These are phyloP conservation scores for Prunus padus DNA, from an alignment of 306 rosid species.

Conservation along the genomic window DNA sequence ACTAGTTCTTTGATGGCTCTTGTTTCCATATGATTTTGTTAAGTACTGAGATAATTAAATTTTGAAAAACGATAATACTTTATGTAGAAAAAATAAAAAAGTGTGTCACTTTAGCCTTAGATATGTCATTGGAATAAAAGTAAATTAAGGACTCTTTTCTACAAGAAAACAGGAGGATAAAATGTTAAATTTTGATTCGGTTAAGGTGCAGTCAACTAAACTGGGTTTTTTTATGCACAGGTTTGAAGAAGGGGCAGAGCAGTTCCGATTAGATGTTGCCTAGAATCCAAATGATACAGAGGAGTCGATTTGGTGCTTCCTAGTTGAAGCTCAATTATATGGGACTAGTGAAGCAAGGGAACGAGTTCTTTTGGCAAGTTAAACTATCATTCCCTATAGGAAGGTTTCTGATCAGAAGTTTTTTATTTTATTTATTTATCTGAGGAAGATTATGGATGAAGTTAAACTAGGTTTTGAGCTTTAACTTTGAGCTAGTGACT, in stretches of 20 bases:
- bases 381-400: background rate
- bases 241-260: slow-evolving; percentile 87
- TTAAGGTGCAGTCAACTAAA: slow-evolving; percentile 1
- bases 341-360: slow-evolving; percentile 75
- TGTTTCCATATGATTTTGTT: slow-evolving; percentile 1
- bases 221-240: slow-evolving; percentile 32
- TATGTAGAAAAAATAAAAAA: background rate
- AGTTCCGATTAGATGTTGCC: slow-evolving; percentile 88
- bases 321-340: slow-evolving; percentile 82
- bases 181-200: background rate
- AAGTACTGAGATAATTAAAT: no score
- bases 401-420: no score
- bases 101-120: background rate
- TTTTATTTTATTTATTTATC: no score
- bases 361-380: slow-evolving; percentile 69
- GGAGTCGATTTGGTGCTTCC: slow-evolving; percentile 92
- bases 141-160: no score
- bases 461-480: background rate
- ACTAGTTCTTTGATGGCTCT: background rate
- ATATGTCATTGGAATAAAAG: background rate
- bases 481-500: background rate
- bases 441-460: background rate
- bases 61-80: no score
- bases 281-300: slow-evolving; percentile 91
- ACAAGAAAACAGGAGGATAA: no score